A percentile compares a stretch with the other conserved stretches of the same genome.
phyloP scores from a whole-genome alignment of 2,329 filamentous ascomycete genomes.

The Acrodontium crateriforme region DNA sequence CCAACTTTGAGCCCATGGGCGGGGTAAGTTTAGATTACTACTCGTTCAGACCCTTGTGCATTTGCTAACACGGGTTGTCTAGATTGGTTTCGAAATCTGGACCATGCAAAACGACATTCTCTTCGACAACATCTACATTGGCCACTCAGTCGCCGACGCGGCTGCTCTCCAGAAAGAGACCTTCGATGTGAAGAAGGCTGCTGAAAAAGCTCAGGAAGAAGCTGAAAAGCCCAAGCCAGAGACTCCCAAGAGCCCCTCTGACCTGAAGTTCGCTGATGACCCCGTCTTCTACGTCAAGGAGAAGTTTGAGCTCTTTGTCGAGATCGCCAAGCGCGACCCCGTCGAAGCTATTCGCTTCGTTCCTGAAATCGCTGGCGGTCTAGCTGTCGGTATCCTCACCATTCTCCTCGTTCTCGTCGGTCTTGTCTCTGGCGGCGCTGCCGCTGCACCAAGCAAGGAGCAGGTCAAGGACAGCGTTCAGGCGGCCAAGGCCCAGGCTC shows the following conservation, averaged over 20 bases:
- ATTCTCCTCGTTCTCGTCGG: constrained; percentile 57
- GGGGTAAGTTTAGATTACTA: constrained; percentile 50
- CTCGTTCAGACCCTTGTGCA: background rate
- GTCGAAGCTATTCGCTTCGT: constrained; percentile 76
- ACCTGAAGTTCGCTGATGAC: constrained; percentile 82
- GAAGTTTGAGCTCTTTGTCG: constrained; percentile 85
- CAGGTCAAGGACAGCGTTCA: constrained; percentile 59
- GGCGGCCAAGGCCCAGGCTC: constrained; percentile 59
- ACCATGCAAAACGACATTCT: constrained; percentile 99
- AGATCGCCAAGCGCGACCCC: constrained; percentile 69
- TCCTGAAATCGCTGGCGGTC: constrained; percentile 74
- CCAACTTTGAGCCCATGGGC: constrained; percentile 96
- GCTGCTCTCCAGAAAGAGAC: constrained; percentile 79
- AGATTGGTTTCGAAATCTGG: constrained; percentile 99
- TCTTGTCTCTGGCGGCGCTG: constrained; percentile 48
- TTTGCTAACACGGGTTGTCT: constrained; percentile 8
- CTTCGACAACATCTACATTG: constrained; percentile 99
- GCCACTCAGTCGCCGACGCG: constrained; percentile 88
- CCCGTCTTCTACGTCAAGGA: constrained; percentile 77
- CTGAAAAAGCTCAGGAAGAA: constrained; percentile 72
- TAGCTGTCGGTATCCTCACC: constrained; percentile 57
- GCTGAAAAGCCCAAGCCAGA: constrained; percentile 56
- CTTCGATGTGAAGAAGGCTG: constrained; percentile 73
- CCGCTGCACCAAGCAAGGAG: constrained; percentile 47
- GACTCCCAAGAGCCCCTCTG: constrained; percentile 54